Base-by-base conservation (phyloP, 805 yeast genomes). In the Zygoascus bituminiphila region DNA sequence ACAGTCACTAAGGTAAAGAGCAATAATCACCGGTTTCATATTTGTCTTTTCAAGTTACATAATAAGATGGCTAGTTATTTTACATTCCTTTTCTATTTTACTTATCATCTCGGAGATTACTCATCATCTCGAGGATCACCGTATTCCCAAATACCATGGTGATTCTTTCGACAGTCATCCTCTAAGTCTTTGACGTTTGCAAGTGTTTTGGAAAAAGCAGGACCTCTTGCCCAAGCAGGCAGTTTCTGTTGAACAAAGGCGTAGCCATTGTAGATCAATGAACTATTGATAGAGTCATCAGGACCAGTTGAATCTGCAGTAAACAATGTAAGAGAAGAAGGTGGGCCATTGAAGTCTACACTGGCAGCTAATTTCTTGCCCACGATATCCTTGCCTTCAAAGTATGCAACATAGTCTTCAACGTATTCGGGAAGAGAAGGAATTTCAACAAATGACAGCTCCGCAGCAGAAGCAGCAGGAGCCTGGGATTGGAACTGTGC, bases 141-240 rank as follows among this genome's bases (percentile, higher is more conserved):
- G 56, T 76, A 79, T 64, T 80, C 79, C 89, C 89, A 83, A 60
- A 85, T 81, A 4, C 88, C 88, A 19, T 65, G 58, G 51, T 78
- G 80, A 26, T 57, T 63, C 15, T 63, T 46, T 60, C 72, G 76
- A 24, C 88, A 88, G 5, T 54, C 57, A 17, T 56, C 51, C 62
- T 83, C 82, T 2, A 71, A 68, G 26, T 59, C 63, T 44, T 67
- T 49, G 46, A 80, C 62, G 6, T 62, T 67, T 26, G 68, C 67
- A 42, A 66, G 68, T 47, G 72, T 75, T 35, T 64, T 50, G 2
- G 55, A 53, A 44, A 72, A 64, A 9, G 51, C 17, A 20, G 47
- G 57, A 47, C 44, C 5, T 35, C 43, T 45, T 20, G 76, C 79
- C 60, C 66, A 69, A 4, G 57, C 59, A 1, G 54, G 54, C 20